Percentiles rank a stretch among this genome's conserved stretches.
Conservation (phyloP, 164 flowering plant species). For the Macadamia tetraphylla region DNA sequence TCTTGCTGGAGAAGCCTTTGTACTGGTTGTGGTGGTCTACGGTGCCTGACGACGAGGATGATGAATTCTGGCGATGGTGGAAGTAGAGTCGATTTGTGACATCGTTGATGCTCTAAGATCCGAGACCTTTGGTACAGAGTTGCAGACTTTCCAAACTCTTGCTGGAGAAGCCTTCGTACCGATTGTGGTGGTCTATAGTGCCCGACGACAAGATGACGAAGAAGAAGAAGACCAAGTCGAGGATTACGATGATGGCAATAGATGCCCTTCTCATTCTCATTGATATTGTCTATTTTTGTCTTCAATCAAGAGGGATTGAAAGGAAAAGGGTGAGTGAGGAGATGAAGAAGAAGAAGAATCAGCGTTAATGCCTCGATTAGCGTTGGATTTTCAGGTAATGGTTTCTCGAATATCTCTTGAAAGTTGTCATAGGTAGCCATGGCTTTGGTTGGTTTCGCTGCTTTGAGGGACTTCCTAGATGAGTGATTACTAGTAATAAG, state of each 20-base stretch:
- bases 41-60: too few relatives aligned
- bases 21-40: too few relatives aligned
- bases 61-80: slow-evolving; percentile 7
- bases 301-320: slow-evolving; percentile 6
- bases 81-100: slow-evolving; percentile 28
- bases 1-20: too few relatives aligned
- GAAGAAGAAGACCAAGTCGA: too few relatives aligned
- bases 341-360: too few relatives aligned
- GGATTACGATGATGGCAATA: too few relatives aligned
- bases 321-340: slow-evolving; percentile 8
- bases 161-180: slow-evolving; percentile 30
- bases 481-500: too few relatives aligned
- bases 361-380: slow-evolving; percentile 36
- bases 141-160: slow-evolving; percentile 19
- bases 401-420: slow-evolving; percentile 48
- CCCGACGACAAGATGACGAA: too few relatives aligned
- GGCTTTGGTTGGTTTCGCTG: not conserved
- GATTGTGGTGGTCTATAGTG: not conserved
- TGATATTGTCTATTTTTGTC: too few relatives aligned
- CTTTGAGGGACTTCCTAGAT: too few relatives aligned
- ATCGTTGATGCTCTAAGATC: slow-evolving; percentile 56
- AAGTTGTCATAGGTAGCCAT: slow-evolving; percentile 59
- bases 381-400: slow-evolving; percentile 12
- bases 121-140: slow-evolving; percentile 66
- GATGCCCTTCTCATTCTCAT: too few relatives aligned